Evolutionary conservation across 78 protist species (phyloP), one percentile per base, ranked within the genome.

Genomic region (Polysphondylium violaceum): DNA sequence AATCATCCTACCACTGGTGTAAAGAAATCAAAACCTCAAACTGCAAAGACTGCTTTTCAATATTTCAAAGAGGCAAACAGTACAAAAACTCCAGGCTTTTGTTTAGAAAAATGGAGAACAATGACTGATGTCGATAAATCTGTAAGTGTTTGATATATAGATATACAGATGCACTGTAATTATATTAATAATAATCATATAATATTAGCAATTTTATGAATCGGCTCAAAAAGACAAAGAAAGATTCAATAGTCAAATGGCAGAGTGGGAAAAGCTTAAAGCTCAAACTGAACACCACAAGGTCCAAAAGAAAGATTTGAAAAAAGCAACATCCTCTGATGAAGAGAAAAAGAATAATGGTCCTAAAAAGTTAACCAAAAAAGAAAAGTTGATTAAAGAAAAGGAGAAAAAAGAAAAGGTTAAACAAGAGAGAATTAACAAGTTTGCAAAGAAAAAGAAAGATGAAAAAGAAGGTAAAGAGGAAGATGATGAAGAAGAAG

Each of bases 221-320:
- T 17, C 33, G 50, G 91, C 91, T 2, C 61, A 83, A 17, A 74
- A 83, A 69, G 91, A 83, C 43, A 83, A 69, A 36, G 55, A 51
- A 29, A 74, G 91, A 50, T 83, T 69, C 27, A 51, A 83, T n/a
- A 3, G 1, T 0, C 91, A 83, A 58, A 69, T 83, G 91, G 91
- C 35, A 9, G 91, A 83, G 25, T 83, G 69, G 38, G 91, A 83
- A 43, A 67, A 69, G 55, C 67, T 83, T 69, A 77, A 83, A 4
- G 65, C 55, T 21, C 55, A 72, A 29, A 71, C 69, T 4, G 38
- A 33, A 11, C 91, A 83, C 31, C 91, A 83, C 27, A 83, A 83
- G 29, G 41, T 44, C 8, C 91, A 83, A 69, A 83, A 83, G 53
- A 83, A 83, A 33, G 73, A 69, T 36, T 35, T 53, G 23, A 83